Base-by-base conservation (phyloP, 176 grass and related monocot species). In the Cenchrus fungigraminus region DNA sequence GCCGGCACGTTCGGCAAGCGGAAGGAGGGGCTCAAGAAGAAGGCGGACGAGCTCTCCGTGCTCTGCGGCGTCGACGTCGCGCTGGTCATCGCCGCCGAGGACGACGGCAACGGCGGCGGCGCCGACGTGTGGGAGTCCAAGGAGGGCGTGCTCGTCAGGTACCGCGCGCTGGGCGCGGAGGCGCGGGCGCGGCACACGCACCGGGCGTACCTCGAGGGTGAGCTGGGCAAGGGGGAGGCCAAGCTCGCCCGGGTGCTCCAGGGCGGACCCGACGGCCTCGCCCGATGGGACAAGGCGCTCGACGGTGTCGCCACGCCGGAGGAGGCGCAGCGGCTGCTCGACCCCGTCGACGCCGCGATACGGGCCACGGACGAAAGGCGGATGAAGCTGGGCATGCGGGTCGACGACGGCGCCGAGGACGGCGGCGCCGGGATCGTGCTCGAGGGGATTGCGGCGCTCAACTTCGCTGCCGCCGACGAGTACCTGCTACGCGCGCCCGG, bases 61-160 rank as follows among this genome's bases (percentile, higher is more conserved):
- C 78, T 90, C 64, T 90, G 88, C 78, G 65, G 16, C 45, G 56
- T 86, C 45, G 78, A 65, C 1, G 83, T 90, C 22, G 88, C 73
- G 73, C 8, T 86, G 34, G 79, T 90, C 73, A 81, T 59, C 56
- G 25, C 34, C 25, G 17, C 22, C 0, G 25, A 22, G 0, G 47
- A 1, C 16, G 43, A 0, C 11, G 47, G 63, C 6, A 29, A n/a
- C 2, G 40, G 72, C 43, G 11, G 82, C 64, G 0, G 7, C 34
- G 46, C 44, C 44, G 56, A 66, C 13, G 66, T 73, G 37, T 90
- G 84, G 79, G 66, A 77, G 84, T 86, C 84, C 42, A 44, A 16
- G 66, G 73, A 49, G 57, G 79, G 84, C 66, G 79, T 90, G 6
- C 17, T 90, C 73, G 74, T 22, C 0, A 22, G 34, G 84, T 90